Percentiles rank a stretch among this genome's conserved stretches.
phyloP scores from a whole-genome alignment of 2,329 filamentous ascomycete genomes.

The Xylariaceae sp. region DNA sequence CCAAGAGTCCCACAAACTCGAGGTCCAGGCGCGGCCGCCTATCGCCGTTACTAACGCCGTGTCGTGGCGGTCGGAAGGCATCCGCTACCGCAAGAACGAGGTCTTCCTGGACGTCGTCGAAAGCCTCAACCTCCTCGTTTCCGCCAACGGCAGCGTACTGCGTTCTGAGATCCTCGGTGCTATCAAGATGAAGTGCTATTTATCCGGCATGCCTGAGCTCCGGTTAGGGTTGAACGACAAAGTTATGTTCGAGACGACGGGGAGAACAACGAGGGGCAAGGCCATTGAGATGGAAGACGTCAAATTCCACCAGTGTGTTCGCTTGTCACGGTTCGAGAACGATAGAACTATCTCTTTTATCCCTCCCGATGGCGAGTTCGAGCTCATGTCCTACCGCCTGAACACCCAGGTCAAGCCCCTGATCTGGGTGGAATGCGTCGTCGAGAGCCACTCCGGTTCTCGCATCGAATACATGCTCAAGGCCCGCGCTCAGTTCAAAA shows the following conservation, averaged over 20 bases:
- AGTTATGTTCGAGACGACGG: constrained; percentile 98
- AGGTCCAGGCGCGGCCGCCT: constrained; percentile 90
- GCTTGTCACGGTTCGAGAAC: constrained; percentile 94
- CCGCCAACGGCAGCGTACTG: constrained; percentile 89
- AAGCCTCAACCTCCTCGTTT: constrained; percentile 92
- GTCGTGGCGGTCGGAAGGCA: constrained; percentile 96
- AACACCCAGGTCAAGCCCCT: constrained; percentile 98
- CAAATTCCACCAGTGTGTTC: constrained; percentile 98
- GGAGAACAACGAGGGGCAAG: constrained; percentile 88
- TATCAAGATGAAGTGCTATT: constrained; percentile 99
- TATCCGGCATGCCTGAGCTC: constrained; percentile 96
- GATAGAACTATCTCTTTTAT: constrained; percentile 99
- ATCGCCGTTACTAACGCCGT: constrained; percentile 99
- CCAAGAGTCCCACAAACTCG: constrained; percentile 97
- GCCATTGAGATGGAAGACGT: constrained; percentile 99
- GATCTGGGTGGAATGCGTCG: constrained; percentile 98
- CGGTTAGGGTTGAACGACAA: constrained; percentile 96
- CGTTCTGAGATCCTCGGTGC: constrained; percentile 95
- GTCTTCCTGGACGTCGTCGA: constrained; percentile 98
- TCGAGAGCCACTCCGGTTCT: constrained; percentile 92
- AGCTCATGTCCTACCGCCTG: constrained; percentile 97
- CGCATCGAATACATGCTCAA: constrained; percentile 99
- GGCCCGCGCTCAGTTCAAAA: constrained; percentile 96
- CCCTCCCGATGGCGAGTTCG: constrained; percentile 96
- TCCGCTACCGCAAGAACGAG: constrained; percentile 98